A percentile compares a stretch with the other conserved stretches of the same genome.
Conservation (phyloP, 495 filamentous ascomycete species). For the Penicillium pulvis region DNA sequence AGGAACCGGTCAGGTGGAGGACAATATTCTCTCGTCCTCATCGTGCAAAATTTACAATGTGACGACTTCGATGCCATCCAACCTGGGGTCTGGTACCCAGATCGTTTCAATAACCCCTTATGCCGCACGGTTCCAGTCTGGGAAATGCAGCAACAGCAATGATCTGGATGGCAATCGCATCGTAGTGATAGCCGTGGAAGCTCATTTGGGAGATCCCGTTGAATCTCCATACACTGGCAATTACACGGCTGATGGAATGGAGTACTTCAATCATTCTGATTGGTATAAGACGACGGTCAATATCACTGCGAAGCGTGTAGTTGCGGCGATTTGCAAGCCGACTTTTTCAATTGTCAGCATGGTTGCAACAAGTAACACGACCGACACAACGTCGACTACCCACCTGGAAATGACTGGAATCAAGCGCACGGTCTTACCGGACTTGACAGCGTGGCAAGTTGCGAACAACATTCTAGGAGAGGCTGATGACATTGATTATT, state of each 20-base stretch:
- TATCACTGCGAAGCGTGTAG: background rate
- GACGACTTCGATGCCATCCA: background rate
- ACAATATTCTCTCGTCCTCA: background rate
- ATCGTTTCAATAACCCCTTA: background rate
- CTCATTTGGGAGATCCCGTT: background rate
- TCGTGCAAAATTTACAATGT: constrained; percentile 12
- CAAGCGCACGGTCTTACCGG: background rate
- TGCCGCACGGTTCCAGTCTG: constrained; percentile 1
- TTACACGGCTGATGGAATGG: background rate
- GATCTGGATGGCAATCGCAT: constrained; percentile 7
- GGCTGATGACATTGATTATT: background rate
- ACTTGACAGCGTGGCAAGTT: background rate
- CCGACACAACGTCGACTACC: background rate
- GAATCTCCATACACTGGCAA: background rate
- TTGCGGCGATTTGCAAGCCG: constrained; percentile 13
- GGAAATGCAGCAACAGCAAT: constrained; percentile 1
- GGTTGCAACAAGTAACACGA: constrained; percentile 11
- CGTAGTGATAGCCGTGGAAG: constrained; percentile 1
- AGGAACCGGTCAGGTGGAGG: background rate
- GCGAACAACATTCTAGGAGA: background rate
- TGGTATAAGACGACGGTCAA: background rate
- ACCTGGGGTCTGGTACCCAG: background rate
- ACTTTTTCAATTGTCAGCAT: constrained; percentile 9
- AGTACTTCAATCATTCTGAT: background rate
- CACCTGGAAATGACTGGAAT: background rate